Conservation (phyloP, 257 asterid species). For the Solanum infundibuliforme region DNA sequence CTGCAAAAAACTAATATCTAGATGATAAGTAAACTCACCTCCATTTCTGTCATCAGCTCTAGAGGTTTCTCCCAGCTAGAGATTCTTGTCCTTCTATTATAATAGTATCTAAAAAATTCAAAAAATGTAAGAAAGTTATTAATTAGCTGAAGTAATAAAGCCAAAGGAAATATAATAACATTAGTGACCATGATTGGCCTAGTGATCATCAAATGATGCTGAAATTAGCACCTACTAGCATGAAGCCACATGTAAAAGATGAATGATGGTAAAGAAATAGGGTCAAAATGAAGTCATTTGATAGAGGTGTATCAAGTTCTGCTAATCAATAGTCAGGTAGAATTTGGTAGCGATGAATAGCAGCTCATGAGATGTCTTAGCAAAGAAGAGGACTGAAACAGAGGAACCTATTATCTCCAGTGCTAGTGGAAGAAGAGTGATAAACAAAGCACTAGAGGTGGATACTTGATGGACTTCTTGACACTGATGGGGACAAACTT, state of each 20-base stretch:
- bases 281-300: neutral
- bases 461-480: neutral
- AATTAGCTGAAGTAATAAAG: neutral
- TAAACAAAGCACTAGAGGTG: neutral
- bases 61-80: constrained; percentile 90
- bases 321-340: neutral
- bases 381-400: neutral
- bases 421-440: neutral
- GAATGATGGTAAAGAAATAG: neutral
- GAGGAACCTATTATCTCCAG: neutral
- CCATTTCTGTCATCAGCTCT: constrained; percentile 69
- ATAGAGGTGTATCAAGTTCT: neutral
- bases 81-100: constrained; percentile 57
- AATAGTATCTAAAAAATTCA: constrained; percentile 44
- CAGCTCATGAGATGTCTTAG: neutral
- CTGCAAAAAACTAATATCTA: neutral
- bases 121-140: neutral
- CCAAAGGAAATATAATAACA: neutral
- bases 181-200: neutral
- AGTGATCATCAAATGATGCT: neutral
- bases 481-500: neutral
- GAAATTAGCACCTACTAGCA: neutral
- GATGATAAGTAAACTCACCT: constrained; percentile 34
- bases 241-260: neutral
- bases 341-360: neutral